These are phyloP conservation scores for Botryotinia globosa DNA, from an alignment of 2,329 filamentous ascomycete genomes.

Conservation along the genomic window DNA sequence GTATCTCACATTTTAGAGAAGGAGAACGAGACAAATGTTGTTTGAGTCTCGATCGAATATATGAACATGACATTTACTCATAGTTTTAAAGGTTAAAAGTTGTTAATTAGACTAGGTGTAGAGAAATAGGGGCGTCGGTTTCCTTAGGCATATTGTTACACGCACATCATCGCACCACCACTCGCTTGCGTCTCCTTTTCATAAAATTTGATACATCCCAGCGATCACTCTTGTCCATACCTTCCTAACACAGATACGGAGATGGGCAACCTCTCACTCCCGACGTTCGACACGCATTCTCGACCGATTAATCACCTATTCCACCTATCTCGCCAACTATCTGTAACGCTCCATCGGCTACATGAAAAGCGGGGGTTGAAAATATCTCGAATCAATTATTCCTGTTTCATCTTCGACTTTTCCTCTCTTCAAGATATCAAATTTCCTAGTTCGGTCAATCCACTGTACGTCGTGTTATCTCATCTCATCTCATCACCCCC, in stretches of 20 bases:
- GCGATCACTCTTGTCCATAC: neutral
- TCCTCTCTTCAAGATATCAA: neutral
- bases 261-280: neutral
- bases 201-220: neutral
- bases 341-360: neutral
- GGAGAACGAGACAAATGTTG: neutral
- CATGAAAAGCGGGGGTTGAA: neutral
- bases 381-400: neutral
- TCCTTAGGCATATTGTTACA: neutral
- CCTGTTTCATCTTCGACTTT: neutral
- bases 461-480: neutral
- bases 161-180: neutral
- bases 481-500: neutral
- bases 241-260: neutral
- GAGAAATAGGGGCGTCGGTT: neutral
- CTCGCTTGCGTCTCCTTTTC: neutral
- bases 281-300: accelerated
- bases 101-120: neutral
- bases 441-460: neutral
- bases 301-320: neutral
- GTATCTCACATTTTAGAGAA: neutral
- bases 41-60: neutral
- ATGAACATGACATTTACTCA: neutral
- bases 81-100: neutral
- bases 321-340: neutral